Percentiles rank a stretch among this genome's conserved stretches.
phyloP scores from a whole-genome alignment of 202 grass and related monocot genomes.

The Saccharum hybrid region DNA sequence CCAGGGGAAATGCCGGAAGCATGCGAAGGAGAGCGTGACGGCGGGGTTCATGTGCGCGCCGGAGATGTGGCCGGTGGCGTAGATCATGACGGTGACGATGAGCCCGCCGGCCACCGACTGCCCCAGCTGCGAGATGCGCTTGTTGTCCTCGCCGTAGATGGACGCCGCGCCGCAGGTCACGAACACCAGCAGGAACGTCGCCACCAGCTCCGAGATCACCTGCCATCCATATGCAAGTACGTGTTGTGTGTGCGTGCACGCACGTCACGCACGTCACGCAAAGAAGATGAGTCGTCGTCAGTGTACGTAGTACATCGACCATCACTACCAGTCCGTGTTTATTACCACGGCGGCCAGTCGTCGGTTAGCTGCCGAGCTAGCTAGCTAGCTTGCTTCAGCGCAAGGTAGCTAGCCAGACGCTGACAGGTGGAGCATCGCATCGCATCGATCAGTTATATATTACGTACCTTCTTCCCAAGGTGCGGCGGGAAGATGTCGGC shows the following conservation, averaged over 20 bases:
- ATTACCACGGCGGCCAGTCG: too few relatives aligned
- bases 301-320: not conserved
- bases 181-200: conserved; percentile 82
- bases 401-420: too few relatives aligned
- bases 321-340: too few relatives aligned
- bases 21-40: conserved; percentile 80
- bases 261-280: too few relatives aligned
- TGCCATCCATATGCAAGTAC: not conserved
- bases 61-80: conserved; percentile 85
- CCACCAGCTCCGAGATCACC: conserved; percentile 78
- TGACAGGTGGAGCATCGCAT: not conserved
- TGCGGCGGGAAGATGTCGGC: conserved; percentile 71
- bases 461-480: conserved; percentile 62
- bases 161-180: conserved; percentile 74
- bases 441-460: not conserved
- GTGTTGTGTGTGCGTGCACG: not conserved
- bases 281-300: too few relatives aligned
- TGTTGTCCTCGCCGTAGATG: conserved; percentile 61
- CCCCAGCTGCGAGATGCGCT: conserved; percentile 68
- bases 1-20: conserved; percentile 79
- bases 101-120: conserved; percentile 68
- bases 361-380: too few relatives aligned
- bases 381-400: too few relatives aligned
- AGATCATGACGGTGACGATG: conserved; percentile 95
- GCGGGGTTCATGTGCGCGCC: conserved; percentile 91